Conservation (phyloP, 805 yeast species). For the Starmerella apicola region DNA sequence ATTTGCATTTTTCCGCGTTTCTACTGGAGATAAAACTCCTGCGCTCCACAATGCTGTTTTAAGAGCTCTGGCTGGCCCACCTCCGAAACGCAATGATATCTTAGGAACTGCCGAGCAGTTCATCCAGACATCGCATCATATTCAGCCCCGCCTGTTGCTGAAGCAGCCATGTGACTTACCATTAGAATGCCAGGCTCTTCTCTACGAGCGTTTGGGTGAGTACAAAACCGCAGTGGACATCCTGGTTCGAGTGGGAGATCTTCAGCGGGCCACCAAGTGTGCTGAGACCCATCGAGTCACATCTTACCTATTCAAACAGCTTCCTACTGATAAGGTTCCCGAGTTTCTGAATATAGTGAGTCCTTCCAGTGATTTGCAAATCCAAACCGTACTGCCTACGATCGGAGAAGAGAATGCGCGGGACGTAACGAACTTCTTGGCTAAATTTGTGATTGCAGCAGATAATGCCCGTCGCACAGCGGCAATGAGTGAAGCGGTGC, state of each 20-base stretch:
- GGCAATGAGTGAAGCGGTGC: slow-evolving; percentile 4
- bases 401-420: not conserved
- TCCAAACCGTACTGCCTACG: not conserved
- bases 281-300: slow-evolving; percentile 34
- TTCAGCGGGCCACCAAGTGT: slow-evolving; percentile 46
- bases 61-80: slow-evolving; percentile 1
- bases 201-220: slow-evolving; percentile 46
- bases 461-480: not conserved
- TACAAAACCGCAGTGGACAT: slow-evolving; percentile 54
- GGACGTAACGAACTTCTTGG: slow-evolving; percentile 3
- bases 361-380: not conserved
- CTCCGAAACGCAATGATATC: not conserved
- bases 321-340: not conserved
- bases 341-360: slow-evolving; percentile 4
- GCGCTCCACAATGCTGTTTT: slow-evolving; percentile 13
- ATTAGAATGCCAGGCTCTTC: slow-evolving; percentile 37
- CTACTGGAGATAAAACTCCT: slow-evolving; percentile 1
- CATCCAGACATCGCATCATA: not conserved
- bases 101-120: not conserved
- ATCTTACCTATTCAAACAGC: slow-evolving; percentile 11
- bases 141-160: slow-evolving; percentile 3
- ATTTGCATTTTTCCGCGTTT: slow-evolving; percentile 7
- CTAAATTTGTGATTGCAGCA: not conserved
- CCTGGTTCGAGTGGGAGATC: slow-evolving; percentile 40
- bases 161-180: slow-evolving; percentile 3